Percentiles rank a stretch among this genome's conserved stretches.
phyloP scores from a whole-genome alignment of 805 yeast species.

The Spathaspora sp. region DNA sequence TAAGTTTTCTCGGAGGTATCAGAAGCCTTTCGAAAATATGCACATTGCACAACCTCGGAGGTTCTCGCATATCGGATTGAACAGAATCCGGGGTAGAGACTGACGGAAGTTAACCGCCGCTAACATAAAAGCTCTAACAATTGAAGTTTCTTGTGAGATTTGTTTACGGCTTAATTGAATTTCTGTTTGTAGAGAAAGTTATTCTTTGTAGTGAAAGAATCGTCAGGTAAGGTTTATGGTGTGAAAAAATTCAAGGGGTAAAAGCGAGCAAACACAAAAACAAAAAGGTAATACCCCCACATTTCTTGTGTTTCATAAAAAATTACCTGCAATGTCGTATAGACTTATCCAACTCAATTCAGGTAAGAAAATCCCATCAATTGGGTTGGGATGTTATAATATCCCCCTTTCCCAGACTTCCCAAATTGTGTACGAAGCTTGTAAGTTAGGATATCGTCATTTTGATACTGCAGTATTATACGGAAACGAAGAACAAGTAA shows the following conservation, averaged over 20 bases:
- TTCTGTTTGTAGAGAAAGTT: background rate
- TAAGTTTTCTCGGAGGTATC: background rate
- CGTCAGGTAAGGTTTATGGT: background rate
- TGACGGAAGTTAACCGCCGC: background rate
- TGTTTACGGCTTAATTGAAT: too few species aligned
- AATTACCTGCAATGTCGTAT: background rate
- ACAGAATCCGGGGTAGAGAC: background rate
- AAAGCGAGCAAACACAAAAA: background rate
- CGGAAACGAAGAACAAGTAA: conserved; percentile 65
- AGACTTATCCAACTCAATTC: conserved; percentile 19
- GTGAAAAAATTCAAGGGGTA: background rate
- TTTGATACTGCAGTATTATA: conserved; percentile 75
- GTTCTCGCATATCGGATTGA: background rate
- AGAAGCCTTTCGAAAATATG: background rate
- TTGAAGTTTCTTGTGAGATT: background rate
- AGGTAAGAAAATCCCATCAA: conserved; percentile 37
- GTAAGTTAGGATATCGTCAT: conserved; percentile 64
- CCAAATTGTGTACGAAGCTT: conserved; percentile 51
- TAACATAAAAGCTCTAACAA: too few species aligned
- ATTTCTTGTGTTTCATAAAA: background rate
- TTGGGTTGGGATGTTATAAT: conserved; percentile 51
- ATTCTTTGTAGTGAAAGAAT: background rate
- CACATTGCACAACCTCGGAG: background rate
- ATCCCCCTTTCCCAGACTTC: conserved; percentile 29
- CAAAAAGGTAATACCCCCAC: background rate